phyloP scores from a whole-genome alignment of 108 stramenopile species.

The Hondaea fermentalgiana region DNA sequence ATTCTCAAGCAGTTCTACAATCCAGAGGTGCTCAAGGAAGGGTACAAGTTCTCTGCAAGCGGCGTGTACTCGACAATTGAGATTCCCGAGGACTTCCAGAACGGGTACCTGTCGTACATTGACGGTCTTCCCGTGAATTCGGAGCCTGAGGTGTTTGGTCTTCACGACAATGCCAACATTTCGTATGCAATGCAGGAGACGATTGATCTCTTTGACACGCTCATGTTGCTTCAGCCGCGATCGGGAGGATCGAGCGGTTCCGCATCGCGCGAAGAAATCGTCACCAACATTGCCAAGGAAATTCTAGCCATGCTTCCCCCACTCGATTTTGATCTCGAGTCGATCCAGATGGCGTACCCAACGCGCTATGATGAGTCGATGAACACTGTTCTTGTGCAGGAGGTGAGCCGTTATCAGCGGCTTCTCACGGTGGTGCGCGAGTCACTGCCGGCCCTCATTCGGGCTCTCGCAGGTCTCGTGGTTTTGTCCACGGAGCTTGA shows the following conservation, averaged over 20 bases:
- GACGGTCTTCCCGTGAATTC: slow-evolving; percentile 54
- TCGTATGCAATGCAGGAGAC: slow-evolving; percentile 57
- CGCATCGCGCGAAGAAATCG: slow-evolving; percentile 45
- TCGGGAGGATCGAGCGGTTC: slow-evolving; percentile 28
- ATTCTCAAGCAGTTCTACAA: slow-evolving; percentile 55
- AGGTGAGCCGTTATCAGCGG: slow-evolving; percentile 53
- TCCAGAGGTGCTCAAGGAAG: slow-evolving; percentile 33
- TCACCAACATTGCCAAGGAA: slow-evolving; percentile 34
- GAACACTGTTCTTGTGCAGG: slow-evolving; percentile 62
- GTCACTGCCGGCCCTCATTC: slow-evolving; percentile 40
- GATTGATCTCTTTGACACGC: slow-evolving; percentile 45
- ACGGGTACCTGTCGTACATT: slow-evolving; percentile 51
- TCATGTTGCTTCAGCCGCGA: slow-evolving; percentile 47
- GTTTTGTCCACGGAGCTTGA: slow-evolving; percentile 55
- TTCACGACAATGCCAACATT: slow-evolving; percentile 62
- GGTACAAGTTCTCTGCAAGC: slow-evolving; percentile 31
- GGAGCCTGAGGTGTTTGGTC: slow-evolving; percentile 63
- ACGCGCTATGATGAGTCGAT: slow-evolving; percentile 55
- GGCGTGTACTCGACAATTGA: slow-evolving; percentile 37
- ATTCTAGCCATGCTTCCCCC: slow-evolving; percentile 43
- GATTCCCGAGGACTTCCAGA: slow-evolving; percentile 31
- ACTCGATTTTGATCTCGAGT: slow-evolving; percentile 38
- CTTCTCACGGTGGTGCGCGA: slow-evolving; percentile 36
- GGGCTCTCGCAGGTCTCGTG: slow-evolving; percentile 55
- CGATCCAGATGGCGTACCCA: slow-evolving; percentile 48